Conservation (phyloP, 2,329 filamentous ascomycete species). For the Diaporthe batatas region DNA sequence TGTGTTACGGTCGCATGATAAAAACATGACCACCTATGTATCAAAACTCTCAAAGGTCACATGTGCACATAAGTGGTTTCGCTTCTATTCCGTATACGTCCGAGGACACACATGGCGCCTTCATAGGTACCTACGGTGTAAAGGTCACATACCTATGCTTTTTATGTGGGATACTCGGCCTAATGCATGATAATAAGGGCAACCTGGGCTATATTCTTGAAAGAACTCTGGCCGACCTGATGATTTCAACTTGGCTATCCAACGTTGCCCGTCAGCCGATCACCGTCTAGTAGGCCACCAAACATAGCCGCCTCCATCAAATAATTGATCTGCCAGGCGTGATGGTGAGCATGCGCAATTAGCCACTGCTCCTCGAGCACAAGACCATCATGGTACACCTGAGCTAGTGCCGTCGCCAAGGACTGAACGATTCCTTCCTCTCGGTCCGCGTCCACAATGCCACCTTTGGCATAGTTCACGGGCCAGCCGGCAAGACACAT, state of each 20-base stretch:
- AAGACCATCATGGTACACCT: constrained; percentile 31
- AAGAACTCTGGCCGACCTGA: neutral
- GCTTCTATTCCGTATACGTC: too few species aligned
- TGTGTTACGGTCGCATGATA: neutral
- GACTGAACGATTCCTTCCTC: constrained; percentile 27
- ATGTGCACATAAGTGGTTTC: too few species aligned
- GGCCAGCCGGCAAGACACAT: constrained; percentile 21
- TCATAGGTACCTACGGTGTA: too few species aligned
- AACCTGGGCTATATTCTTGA: too few species aligned
- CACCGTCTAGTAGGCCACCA: constrained; percentile 7
- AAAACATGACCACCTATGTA: neutral
- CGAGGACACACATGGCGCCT: too few species aligned
- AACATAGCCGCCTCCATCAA: constrained; percentile 36
- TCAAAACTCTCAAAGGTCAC: neutral
- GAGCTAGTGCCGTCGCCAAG: neutral
- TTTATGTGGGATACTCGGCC: neutral
- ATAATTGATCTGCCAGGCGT: constrained; percentile 33
- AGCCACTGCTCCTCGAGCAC: constrained; percentile 32
- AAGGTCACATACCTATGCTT: neutral
- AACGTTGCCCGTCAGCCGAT: neutral
- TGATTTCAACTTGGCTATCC: neutral
- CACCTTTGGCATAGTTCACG: constrained; percentile 25
- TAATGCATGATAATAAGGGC: neutral
- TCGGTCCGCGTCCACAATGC: neutral
- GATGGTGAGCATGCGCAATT: constrained; percentile 25